Percentiles rank a stretch among this genome's conserved stretches.
Evolutionary conservation across 805 yeast species (phyloP).

Genomic region (Metschnikowia lochheadii): DNA sequence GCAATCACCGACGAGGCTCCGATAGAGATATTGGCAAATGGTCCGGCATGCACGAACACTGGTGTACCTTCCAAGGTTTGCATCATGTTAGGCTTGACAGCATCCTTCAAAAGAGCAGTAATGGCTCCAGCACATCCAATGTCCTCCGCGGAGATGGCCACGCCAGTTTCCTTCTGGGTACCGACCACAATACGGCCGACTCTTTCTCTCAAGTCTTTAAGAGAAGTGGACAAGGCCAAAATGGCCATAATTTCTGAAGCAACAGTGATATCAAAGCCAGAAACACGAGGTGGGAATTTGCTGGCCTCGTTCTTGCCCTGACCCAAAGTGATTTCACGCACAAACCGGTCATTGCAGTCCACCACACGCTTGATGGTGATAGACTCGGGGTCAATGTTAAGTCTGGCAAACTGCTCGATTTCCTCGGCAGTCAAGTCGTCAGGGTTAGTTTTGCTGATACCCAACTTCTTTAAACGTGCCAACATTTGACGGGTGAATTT

Average conservation of each 20-base stretch:
- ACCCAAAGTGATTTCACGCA: slow-evolving; percentile 86
- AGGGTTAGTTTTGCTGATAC: slow-evolving; percentile 78
- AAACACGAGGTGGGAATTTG: slow-evolving; percentile 75
- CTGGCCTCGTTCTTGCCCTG: slow-evolving; percentile 80
- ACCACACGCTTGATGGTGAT: slow-evolving; percentile 92
- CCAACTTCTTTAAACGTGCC: slow-evolving; percentile 71
- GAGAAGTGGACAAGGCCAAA: slow-evolving; percentile 73
- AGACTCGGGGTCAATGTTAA: slow-evolving; percentile 85
- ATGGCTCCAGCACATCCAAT: slow-evolving; percentile 94
- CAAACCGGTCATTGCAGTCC: slow-evolving; percentile 88
- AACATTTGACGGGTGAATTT: slow-evolving; percentile 75
- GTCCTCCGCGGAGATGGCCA: slow-evolving; percentile 90
- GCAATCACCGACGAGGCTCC: slow-evolving; percentile 96
- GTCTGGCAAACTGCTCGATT: slow-evolving; percentile 66
- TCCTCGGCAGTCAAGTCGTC: slow-evolving; percentile 77
- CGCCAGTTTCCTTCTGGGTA: slow-evolving; percentile 60
- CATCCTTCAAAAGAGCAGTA: slow-evolving; percentile 91
- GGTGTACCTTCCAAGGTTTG: slow-evolving; percentile 98
- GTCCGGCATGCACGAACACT: slow-evolving; percentile 96
- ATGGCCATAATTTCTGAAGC: slow-evolving; percentile 97
- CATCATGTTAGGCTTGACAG: slow-evolving; percentile 94
- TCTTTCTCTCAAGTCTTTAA: slow-evolving; percentile 81
- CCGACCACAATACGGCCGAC: slow-evolving; percentile 90
- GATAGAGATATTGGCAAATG: slow-evolving; percentile 94
- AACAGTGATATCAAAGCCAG: slow-evolving; percentile 95